These are phyloP conservation scores for Crithidia mellificae DNA, from an alignment of 208 protist species.

Conservation along the genomic window DNA sequence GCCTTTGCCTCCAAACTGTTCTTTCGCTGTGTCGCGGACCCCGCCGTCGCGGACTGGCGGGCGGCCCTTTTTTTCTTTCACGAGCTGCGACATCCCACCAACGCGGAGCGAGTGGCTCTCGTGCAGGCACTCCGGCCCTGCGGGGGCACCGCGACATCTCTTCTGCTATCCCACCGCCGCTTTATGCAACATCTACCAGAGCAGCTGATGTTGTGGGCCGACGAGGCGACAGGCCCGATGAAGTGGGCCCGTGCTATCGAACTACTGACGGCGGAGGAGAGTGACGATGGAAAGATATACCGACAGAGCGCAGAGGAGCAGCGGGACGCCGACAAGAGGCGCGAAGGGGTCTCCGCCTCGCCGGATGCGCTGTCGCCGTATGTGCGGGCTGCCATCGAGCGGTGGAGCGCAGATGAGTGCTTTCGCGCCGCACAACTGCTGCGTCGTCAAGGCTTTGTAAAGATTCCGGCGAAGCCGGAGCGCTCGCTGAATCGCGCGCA, in stretches of 20 bases:
- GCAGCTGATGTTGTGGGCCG: conserved; percentile 67
- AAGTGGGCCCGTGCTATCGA: conserved; percentile 29
- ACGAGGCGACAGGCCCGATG: conserved; percentile 22
- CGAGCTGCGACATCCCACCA: conserved; percentile 45
- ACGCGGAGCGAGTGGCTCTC: conserved; percentile 49
- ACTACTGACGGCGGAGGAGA: background rate
- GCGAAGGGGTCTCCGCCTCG: background rate
- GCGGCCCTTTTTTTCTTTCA: conserved; percentile 63
- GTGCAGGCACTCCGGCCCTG: conserved; percentile 43
- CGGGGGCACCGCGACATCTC: conserved; percentile 25
- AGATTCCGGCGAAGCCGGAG: background rate
- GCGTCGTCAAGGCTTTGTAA: conserved; percentile 24
- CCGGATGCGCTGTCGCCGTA: conserved; percentile 1
- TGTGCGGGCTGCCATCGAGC: conserved; percentile 9
- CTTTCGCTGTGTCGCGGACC: conserved; percentile 22
- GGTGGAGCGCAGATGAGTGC: conserved; percentile 31
- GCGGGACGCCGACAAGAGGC: background rate
- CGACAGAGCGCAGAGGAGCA: too few species aligned
- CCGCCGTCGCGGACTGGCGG: conserved; percentile 30
- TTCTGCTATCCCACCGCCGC: conserved; percentile 37
- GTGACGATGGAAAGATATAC: background rate
- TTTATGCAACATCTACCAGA: conserved; percentile 55
- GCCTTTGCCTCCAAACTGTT: conserved; percentile 46
- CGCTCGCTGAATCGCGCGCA: conserved; percentile 1
- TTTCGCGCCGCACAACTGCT: conserved; percentile 26